Base-by-base conservation (phyloP, 169 alveolate genomes). In the Perkinsus chesapeaki region DNA sequence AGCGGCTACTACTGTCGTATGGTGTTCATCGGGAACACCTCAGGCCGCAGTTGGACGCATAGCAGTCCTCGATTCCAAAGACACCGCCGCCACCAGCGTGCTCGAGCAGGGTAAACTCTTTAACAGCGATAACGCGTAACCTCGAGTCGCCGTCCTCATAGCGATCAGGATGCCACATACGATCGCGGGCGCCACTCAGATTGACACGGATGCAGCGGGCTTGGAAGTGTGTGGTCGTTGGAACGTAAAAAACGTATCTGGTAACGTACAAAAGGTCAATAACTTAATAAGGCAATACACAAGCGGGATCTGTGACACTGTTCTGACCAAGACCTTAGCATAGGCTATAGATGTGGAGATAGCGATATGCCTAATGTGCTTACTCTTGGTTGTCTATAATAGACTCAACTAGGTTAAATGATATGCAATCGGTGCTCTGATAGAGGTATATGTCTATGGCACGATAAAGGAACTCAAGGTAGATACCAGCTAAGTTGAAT, bases 141-240 rank as follows among this genome's bases (percentile, higher is more conserved):
- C 23, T 39, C 12, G 82, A 60, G 82, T 27, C 27, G 23, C 3
- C 3, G 31, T 60, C 82, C 27, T 23, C 82, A 16, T 60, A 60
- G 31, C 82, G 82, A 60, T 60, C 82, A 27, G 82, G 82, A 34
- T 92, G 92, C 98, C 98, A 97, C 37, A 97, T 98, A 20, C 93
- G 95, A 27, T 97, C 97, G 92, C 94, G 96, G n/a, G 97, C 93
- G 37, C 95, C 95, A 73, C 37, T 20, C 0, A 60, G 82, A 7
- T 60, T 9, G 23, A 91, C 9, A 31, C 39, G 39, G 43, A 91
- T 39, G 93, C 60, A 91, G 82, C 93, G 93, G 39, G 93, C 60
- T 60, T 91, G 93, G 73, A 91, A 91, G 93, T 91, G 93, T 39
- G n/a, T 19, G 19, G 93, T 91, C 39, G 73, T 23, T 27, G 93